These are phyloP conservation scores for Malassezia slooffiae DNA, from an alignment of 1,284 basidiomycete genomes.

Conservation along the genomic window DNA sequence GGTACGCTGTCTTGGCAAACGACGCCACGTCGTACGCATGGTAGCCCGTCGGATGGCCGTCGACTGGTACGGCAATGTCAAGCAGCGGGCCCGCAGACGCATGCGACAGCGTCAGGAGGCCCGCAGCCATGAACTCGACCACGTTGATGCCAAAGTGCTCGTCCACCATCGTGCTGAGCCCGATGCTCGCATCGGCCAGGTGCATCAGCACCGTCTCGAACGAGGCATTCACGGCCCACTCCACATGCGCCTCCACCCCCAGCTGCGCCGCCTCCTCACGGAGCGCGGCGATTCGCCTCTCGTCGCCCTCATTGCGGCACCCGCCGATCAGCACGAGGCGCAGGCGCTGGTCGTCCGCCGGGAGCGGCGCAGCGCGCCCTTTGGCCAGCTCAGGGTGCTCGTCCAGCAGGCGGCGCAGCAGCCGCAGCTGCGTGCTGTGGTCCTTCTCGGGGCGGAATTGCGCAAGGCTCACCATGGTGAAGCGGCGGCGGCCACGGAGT, in stretches of 20 bases:
- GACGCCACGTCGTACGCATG: constrained; percentile 62
- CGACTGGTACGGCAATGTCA: constrained; percentile 70
- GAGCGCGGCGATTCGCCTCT: constrained; percentile 58
- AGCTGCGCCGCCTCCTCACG: constrained; percentile 57
- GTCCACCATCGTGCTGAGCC: constrained; percentile 92
- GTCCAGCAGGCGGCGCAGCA: constrained; percentile 58
- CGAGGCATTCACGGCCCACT: constrained; percentile 72
- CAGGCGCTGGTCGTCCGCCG: constrained; percentile 1
- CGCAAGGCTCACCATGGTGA: constrained; percentile 53
- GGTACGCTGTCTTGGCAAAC: constrained; percentile 63
- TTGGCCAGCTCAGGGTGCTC: constrained; percentile 33
- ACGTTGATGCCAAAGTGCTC: constrained; percentile 98
- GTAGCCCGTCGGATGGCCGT: constrained; percentile 67
- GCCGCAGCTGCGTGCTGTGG: constrained; percentile 66
- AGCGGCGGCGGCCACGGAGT: constrained; percentile 49
- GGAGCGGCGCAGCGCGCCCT: constrained; percentile 48
- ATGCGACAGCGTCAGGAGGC: constrained; percentile 81
- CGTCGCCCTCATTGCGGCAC: constrained; percentile 65
- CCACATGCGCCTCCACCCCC: constrained; percentile 57
- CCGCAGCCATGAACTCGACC: constrained; percentile 92
- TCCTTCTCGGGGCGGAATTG: constrained; percentile 83
- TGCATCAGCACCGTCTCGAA: constrained; percentile 61
- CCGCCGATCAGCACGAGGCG: constrained; percentile 64
- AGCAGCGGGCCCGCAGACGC: constrained; percentile 81
- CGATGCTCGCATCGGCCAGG: constrained; percentile 65